Conservation (phyloP, 176 grass and related monocot genomes). For the Alopecurus myosuroides region DNA sequence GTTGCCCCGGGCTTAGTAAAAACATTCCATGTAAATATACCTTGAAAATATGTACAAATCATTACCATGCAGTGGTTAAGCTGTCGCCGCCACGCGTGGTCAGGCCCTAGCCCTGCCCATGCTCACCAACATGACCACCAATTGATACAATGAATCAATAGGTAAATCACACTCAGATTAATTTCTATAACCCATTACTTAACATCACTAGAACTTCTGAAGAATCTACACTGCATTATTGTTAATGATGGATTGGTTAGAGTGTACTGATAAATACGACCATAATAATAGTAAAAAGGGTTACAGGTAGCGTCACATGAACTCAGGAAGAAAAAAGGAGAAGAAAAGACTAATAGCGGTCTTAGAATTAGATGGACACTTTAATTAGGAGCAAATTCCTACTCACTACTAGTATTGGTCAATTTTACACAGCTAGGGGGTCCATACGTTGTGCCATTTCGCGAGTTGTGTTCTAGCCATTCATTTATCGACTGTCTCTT, state of each 20-base stretch:
- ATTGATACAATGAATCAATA: background rate
- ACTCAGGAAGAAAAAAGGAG: background rate
- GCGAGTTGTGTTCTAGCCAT: background rate
- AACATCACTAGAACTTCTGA: background rate
- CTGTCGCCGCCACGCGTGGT: too few relatives aligned
- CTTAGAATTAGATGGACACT: background rate
- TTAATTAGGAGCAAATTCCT: background rate
- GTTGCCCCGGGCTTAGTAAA: too few relatives aligned
- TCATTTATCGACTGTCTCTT: background rate
- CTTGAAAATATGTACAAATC: too few relatives aligned
- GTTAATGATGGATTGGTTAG: background rate
- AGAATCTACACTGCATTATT: background rate
- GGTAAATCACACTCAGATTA: background rate
- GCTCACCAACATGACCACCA: background rate
- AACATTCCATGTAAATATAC: too few relatives aligned
- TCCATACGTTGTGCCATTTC: background rate
- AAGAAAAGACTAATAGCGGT: background rate
- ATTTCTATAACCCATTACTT: background rate
- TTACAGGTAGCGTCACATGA: background rate
- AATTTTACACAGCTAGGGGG: background rate
- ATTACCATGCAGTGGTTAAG: too few relatives aligned
- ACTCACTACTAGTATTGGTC: background rate
- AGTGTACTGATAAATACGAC: background rate
- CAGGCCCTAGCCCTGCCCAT: too few relatives aligned
- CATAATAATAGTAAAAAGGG: background rate